A percentile compares a stretch with the other conserved stretches of the same genome.
These are phyloP conservation scores for Aegilops tauschii DNA, from an alignment of 176 grass and related monocot genomes.

Conservation along the genomic window DNA sequence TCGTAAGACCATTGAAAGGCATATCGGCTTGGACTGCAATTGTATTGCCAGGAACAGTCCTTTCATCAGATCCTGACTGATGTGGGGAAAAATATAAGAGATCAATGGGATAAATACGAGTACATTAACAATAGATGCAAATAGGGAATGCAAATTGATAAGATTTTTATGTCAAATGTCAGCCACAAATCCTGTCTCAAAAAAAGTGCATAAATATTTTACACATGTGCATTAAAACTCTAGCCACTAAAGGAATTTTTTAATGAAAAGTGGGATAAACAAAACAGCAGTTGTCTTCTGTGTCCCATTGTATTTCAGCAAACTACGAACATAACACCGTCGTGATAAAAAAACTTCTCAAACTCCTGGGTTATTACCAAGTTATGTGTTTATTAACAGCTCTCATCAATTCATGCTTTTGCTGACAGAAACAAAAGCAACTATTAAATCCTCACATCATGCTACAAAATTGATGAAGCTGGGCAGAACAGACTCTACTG, in stretches of 20 bases:
- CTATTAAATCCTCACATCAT: neutral
- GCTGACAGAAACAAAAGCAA: neutral
- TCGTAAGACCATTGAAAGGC: slow-evolving; percentile 81
- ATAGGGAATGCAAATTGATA: neutral
- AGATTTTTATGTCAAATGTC: neutral
- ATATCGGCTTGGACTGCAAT: slow-evolving; percentile 93
- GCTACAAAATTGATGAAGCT: neutral
- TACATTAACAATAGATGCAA: neutral
- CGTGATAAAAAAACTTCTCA: neutral
- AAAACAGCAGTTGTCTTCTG: neutral
- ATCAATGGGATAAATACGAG: neutral
- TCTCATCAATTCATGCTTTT: neutral
- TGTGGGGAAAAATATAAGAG: neutral
- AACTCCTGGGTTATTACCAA: neutral
- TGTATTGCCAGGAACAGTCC: slow-evolving; percentile 90
- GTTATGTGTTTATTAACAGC: neutral
- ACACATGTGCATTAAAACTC: neutral
- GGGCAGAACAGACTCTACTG: neutral
- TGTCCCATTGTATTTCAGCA: neutral
- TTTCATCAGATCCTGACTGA: slow-evolving; percentile 84
- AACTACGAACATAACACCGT: neutral
- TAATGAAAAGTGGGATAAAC: neutral
- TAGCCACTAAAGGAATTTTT: neutral
- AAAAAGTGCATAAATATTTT: slow-evolving; percentile 2
- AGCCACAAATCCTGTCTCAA: neutral